Conservation (phyloP, 768 basidiomycete species). For the Tremella yokohamensis region DNA sequence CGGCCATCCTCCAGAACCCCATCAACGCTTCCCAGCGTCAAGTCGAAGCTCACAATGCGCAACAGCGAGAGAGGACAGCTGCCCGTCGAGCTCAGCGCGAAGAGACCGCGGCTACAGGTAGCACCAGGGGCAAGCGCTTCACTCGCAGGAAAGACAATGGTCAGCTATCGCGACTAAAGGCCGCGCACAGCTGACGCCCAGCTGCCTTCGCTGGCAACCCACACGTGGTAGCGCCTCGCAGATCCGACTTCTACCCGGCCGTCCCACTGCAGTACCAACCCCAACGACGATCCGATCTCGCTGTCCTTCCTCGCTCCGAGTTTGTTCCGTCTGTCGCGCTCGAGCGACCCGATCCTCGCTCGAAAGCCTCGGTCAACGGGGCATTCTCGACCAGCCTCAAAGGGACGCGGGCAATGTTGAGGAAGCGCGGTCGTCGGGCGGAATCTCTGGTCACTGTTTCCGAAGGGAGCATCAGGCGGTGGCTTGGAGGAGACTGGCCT, state of each 20-base stretch:
- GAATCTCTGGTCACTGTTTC: conserved; percentile 36
- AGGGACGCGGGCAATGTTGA: conserved; percentile 40
- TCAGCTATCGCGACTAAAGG: conserved; percentile 15
- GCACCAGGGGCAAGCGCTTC: conserved; percentile 33
- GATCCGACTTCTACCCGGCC: conserved; percentile 39
- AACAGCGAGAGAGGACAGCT: conserved; percentile 40
- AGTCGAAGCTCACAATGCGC: conserved; percentile 44
- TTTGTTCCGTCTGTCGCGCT: conserved; percentile 23
- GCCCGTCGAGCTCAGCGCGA: conserved; percentile 27
- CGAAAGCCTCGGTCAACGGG: conserved; percentile 33
- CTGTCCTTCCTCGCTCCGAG: conserved; percentile 67
- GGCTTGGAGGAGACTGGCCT: conserved; percentile 31
- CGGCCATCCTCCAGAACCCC: conserved; percentile 48
- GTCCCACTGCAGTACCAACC: conserved; percentile 51
- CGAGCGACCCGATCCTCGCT: conserved; percentile 18
- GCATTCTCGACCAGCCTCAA: conserved; percentile 42
- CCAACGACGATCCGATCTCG: conserved; percentile 84
- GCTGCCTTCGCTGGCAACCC: conserved; percentile 46
- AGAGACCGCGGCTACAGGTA: conserved; percentile 11
- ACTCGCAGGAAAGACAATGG: conserved; percentile 48
- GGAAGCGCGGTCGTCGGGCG: conserved; percentile 38
- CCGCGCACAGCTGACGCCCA: conserved; percentile 2
- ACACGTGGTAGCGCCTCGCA: conserved; percentile 34
- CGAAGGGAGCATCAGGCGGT: conserved; percentile 36
- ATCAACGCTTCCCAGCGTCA: conserved; percentile 27